Base-by-base conservation (phyloP, 2,329 filamentous ascomycete genomes). In the Aureobasidium uvarum region DNA sequence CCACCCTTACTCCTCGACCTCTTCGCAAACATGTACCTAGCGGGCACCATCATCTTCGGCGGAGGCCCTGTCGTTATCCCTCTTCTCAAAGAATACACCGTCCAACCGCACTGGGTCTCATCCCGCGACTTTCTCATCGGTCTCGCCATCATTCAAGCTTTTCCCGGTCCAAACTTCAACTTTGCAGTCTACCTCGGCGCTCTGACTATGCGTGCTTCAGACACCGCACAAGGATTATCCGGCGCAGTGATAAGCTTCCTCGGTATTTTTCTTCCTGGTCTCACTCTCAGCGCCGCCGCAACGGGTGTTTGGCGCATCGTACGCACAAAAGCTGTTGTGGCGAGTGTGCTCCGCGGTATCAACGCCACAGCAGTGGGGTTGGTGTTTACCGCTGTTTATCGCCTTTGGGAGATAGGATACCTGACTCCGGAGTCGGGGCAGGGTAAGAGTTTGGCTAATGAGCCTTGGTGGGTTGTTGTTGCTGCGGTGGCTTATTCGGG, bases 1-100 rank as follows among this genome's bases (percentile, higher is more conserved):
- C 76, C 75, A 0, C 79, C 84, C 0, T 75, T 86, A 0, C 74
- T 82, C 0, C 85, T 86, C 69, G 79, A 83, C 55, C 81, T 92
- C 28, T 91, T 92, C 70, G 81, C 87, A 5, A 91, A 90, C 73
- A 84, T 92, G 76, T 91, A 88, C 70, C 84, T 91, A 0, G 89
- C 89, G 0, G 89, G 89, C 0, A 91, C 89, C 1, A 79, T 81
- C 66, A 80, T 81, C 66, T 80, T 81, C 68, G 79, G 78, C 33
- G 79, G 78, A 43, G 78, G 78, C 0, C 79, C 79, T 2, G 78
- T 80, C 28, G 78, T 80, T 0, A 80, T 81, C 56, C 79, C 78
- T 1, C 72, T 80, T 0, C 72, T 80, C 0, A 76, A 77, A 58
- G 70, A 73, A 13, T 79, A 79, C 54, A 68, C 91, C 41, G 89